A percentile compares a stretch with the other conserved stretches of the same genome.
These are phyloP conservation scores for Microbotryum intermedium DNA, from an alignment of 1,284 basidiomycete genomes.

Conservation along the genomic window DNA sequence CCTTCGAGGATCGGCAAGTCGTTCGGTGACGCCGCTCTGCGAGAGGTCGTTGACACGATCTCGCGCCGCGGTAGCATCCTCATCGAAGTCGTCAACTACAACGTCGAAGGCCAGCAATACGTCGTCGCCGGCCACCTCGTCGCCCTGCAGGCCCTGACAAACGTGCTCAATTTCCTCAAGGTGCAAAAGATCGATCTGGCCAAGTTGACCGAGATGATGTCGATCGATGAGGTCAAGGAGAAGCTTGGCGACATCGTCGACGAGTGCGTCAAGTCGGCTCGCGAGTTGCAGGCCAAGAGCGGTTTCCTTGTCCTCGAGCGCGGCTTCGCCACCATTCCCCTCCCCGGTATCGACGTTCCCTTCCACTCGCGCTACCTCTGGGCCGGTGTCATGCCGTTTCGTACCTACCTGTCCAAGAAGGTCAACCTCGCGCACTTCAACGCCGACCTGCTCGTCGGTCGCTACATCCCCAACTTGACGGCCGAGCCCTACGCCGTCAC, in stretches of 20 bases:
- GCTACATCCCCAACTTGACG: slow-evolving; percentile 95
- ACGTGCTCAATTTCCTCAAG: slow-evolving; percentile 90
- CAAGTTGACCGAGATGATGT: slow-evolving; percentile 78
- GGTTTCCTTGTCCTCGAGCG: slow-evolving; percentile 93
- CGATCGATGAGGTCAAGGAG: slow-evolving; percentile 80
- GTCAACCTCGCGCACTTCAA: slow-evolving; percentile 83
- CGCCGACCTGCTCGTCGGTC: slow-evolving; percentile 81
- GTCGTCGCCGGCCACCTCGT: slow-evolving; percentile 94
- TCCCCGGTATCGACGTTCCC: slow-evolving; percentile 96
- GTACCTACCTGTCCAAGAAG: slow-evolving; percentile 93
- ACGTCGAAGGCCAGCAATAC: slow-evolving; percentile 94
- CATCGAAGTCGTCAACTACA: slow-evolving; percentile 94
- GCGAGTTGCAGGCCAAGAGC: slow-evolving; percentile 65
- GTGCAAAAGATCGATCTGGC: slow-evolving; percentile 92
- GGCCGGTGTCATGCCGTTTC: slow-evolving; percentile 97
- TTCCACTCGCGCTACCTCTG: slow-evolving; percentile 98
- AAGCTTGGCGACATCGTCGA: slow-evolving; percentile 85
- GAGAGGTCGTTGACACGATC: slow-evolving; percentile 91
- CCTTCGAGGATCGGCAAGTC: slow-evolving; percentile 87
- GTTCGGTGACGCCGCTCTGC: slow-evolving; percentile 76
- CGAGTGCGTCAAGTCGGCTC: slow-evolving; percentile 65
- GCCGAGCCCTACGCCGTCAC: slow-evolving; percentile 88
- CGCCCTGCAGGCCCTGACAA: slow-evolving; percentile 80
- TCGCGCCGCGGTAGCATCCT: slow-evolving; percentile 65
- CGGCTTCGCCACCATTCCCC: slow-evolving; percentile 81